These are phyloP conservation scores for Elasticomyces elasticus DNA, from an alignment of 495 filamentous ascomycete genomes.

Conservation along the genomic window DNA sequence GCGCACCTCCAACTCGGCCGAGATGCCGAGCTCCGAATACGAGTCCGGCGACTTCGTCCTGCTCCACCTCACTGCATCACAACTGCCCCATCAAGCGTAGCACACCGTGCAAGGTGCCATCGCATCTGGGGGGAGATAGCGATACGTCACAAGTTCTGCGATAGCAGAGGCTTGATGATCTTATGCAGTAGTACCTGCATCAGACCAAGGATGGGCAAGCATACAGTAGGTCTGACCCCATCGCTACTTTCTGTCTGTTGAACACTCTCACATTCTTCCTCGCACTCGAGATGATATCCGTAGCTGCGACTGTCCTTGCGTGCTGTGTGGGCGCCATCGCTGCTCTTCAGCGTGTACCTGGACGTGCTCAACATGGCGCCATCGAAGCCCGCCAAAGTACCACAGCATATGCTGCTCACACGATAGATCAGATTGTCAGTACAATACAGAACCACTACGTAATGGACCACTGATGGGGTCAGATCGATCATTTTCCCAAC, in stretches of 20 bases:
- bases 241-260: not conserved
- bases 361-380: not conserved
- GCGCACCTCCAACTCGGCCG: too few relatives aligned
- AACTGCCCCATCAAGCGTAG: not conserved
- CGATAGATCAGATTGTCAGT: not conserved
- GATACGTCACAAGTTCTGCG: not conserved
- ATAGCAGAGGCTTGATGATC: not conserved
- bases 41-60: not conserved
- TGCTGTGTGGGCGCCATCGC: not conserved
- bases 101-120: not conserved
- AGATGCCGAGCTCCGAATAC: too few relatives aligned
- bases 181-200: not conserved
- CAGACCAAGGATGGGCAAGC: too few relatives aligned
- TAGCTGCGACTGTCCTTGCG: not conserved
- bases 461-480: not conserved
- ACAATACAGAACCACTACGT: not conserved
- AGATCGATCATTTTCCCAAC: conserved; percentile 39
- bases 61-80: not conserved
- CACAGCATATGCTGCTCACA: not conserved
- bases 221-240: not conserved
- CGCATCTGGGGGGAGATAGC: not conserved
- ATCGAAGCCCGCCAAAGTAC: not conserved
- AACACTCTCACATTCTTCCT: not conserved
- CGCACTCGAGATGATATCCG: not conserved
- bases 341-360: not conserved